A percentile compares a stretch with the other conserved stretches of the same genome.
These are phyloP conservation scores for Geotrichum aggregatum DNA, from an alignment of 1,139 yeast genomes.

Conservation along the genomic window DNA sequence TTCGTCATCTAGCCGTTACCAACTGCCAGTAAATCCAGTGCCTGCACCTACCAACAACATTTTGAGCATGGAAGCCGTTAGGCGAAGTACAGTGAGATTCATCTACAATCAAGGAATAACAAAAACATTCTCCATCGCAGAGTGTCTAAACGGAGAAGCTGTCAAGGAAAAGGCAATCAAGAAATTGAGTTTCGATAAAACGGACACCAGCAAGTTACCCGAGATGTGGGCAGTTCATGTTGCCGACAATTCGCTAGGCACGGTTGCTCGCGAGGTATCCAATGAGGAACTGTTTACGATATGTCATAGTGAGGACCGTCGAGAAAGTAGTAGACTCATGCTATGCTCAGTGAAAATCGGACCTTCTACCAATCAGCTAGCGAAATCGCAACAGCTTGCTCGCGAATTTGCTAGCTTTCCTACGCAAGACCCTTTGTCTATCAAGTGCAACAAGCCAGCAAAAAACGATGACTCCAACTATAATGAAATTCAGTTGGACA, in stretches of 20 bases:
- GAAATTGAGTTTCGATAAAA: conserved; percentile 44
- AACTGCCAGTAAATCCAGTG: too few relatives aligned
- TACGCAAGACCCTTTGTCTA: too few relatives aligned
- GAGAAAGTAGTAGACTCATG: conserved; percentile 69
- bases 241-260: conserved; percentile 38
- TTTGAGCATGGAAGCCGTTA: conserved; percentile 35
- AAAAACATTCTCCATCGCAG: conserved; percentile 67
- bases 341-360: conserved; percentile 54
- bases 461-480: neutral
- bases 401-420: conserved; percentile 20
- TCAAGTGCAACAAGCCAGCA: too few relatives aligned
- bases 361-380: conserved; percentile 67
- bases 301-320: conserved; percentile 69
- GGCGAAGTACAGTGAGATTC: conserved; percentile 54
- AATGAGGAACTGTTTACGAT: conserved; percentile 81
- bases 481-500: neutral
- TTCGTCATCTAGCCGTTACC: too few relatives aligned
- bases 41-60: conserved; percentile 11
- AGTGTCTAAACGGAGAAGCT: conserved; percentile 76
- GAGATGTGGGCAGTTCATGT: conserved; percentile 51
- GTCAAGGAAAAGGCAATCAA: conserved; percentile 68
- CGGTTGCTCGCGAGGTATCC: conserved; percentile 50
- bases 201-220: conserved; percentile 46
- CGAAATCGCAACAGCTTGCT: conserved; percentile 50
- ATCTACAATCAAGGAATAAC: conserved; percentile 60